Evolutionary conservation across 2,329 filamentous ascomycete genomes (phyloP).

Genomic region (Aspergillus thermomutatus): DNA sequence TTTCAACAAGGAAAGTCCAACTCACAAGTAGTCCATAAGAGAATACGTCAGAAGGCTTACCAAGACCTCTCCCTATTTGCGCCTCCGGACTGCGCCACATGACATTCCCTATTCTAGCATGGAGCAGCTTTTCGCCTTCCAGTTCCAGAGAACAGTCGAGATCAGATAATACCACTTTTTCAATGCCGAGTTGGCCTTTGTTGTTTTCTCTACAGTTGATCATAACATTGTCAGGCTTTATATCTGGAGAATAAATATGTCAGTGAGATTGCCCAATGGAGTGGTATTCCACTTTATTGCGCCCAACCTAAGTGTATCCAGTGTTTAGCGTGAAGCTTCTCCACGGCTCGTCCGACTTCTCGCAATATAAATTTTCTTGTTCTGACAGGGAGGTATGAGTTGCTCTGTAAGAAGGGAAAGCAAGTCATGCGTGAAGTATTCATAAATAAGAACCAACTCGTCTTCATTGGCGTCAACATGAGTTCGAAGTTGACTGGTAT

Average conservation of each 20-base stretch:
- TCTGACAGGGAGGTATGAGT: background rate
- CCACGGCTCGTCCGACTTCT: background rate
- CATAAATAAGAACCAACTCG: background rate
- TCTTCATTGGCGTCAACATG: background rate
- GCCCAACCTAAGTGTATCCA: background rate
- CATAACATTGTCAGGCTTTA: background rate
- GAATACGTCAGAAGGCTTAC: constrained; percentile 1
- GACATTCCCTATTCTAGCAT: background rate
- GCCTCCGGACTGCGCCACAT: background rate
- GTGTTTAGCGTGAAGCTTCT: background rate
- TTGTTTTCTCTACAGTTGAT: background rate
- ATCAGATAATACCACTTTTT: background rate
- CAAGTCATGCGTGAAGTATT: background rate
- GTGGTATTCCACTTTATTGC: background rate
- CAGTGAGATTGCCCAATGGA: background rate
- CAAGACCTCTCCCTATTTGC: background rate
- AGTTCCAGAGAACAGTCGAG: background rate
- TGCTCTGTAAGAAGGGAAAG: background rate
- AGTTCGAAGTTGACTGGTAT: background rate
- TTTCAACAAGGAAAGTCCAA: background rate
- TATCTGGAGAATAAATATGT: background rate
- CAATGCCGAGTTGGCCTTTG: background rate
- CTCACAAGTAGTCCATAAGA: background rate
- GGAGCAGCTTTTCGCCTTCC: background rate
- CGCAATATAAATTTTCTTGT: background rate